These are phyloP conservation scores for Limtongozyma cylindracea DNA, from an alignment of 805 yeast species.

Conservation along the genomic window DNA sequence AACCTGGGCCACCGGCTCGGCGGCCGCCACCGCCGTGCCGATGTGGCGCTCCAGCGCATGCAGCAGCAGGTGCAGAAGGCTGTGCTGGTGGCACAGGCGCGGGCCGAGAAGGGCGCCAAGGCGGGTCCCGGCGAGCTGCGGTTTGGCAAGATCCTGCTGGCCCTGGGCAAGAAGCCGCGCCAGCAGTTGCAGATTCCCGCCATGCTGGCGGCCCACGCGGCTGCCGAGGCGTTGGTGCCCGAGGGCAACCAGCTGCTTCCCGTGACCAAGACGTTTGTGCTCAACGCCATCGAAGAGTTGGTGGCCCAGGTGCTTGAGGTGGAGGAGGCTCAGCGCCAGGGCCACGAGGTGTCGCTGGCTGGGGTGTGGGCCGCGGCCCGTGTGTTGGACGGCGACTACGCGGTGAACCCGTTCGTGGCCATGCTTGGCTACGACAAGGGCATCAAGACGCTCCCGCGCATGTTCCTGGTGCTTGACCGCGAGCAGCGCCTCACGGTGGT, in stretches of 20 bases:
- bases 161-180: constrained; percentile 69
- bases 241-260: constrained; percentile 7
- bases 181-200: constrained; percentile 48
- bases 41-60: constrained; percentile 86
- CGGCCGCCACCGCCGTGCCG: constrained; percentile 64
- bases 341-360: constrained; percentile 10
- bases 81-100: constrained; percentile 81
- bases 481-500: constrained; percentile 58
- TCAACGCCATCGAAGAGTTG: constrained; percentile 54
- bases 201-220: constrained; percentile 17
- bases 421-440: constrained; percentile 71
- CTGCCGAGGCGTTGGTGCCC: too few species aligned
- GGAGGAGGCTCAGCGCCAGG: constrained; percentile 30
- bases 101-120: constrained; percentile 40
- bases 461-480: constrained; percentile 55
- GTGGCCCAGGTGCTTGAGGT: constrained; percentile 54
- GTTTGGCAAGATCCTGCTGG: constrained; percentile 61
- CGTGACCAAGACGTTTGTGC: constrained; percentile 15
- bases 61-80: constrained; percentile 96
- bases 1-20: constrained; percentile 82
- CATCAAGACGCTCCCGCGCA: constrained; percentile 68
- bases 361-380: constrained; percentile 58
- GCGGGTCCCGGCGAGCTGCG: constrained; percentile 60
- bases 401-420: constrained; percentile 57
- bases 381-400: constrained; percentile 27